These are phyloP conservation scores for Claviceps humidiphila DNA, from an alignment of 2,329 filamentous ascomycete species.

Conservation along the genomic window DNA sequence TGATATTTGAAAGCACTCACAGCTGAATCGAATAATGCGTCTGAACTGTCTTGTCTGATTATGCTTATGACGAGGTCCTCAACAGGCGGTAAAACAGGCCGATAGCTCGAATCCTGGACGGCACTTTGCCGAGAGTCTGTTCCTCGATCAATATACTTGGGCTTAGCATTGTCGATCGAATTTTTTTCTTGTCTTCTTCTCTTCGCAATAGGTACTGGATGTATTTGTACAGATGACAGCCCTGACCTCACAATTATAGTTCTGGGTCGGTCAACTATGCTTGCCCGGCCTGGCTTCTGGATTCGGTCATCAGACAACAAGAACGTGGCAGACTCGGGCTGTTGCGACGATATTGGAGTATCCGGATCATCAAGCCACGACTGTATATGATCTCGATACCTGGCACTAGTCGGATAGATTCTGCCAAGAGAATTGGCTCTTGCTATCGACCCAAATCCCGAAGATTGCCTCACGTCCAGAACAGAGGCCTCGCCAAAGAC, in stretches of 20 bases:
- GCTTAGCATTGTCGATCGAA: conserved; percentile 8
- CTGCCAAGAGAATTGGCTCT: conserved; percentile 26
- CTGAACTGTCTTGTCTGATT: conserved; percentile 29
- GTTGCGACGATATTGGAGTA: conserved; percentile 4
- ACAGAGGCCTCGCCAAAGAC: conserved; percentile 27
- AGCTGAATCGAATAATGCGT: conserved; percentile 31
- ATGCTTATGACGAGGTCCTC: conserved; percentile 44
- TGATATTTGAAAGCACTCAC: conserved; percentile 29
- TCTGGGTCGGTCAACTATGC: conserved; percentile 15
- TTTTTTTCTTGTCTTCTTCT: conserved; percentile 17
- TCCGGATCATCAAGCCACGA: conserved; percentile 12
- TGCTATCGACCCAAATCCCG: conserved; percentile 13
- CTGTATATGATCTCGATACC: conserved; percentile 18
- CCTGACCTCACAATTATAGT: conserved; percentile 17
- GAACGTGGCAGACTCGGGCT: conserved; percentile 16
- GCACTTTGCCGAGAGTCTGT: conserved; percentile 21
- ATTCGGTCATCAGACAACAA: conserved; percentile 12
- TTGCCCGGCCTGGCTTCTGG: conserved; percentile 11
- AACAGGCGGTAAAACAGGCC: conserved; percentile 34
- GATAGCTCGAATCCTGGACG: conserved; percentile 15
- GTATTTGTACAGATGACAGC: conserved; percentile 16
- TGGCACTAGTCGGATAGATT: conserved; percentile 17
- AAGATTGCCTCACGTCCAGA: conserved; percentile 21
- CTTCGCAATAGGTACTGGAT: conserved; percentile 16
- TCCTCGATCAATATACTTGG: conserved; percentile 26